Conservation (phyloP, 2,329 filamentous ascomycete genomes). For the Aspergillus quadrilineatus region DNA sequence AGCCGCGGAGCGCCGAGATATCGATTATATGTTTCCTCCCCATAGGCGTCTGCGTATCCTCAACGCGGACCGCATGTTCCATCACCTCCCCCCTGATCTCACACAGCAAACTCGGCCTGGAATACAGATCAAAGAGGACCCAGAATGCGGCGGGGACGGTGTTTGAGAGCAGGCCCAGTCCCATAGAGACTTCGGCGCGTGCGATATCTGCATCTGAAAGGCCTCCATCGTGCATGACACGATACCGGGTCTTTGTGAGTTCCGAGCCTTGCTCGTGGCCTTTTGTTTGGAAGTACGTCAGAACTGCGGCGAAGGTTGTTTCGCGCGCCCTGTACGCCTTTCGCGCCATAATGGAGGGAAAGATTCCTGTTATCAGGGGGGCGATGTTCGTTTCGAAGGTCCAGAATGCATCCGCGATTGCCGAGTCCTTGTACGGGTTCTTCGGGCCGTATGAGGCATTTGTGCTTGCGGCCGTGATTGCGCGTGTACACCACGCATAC, state of each 20-base stretch:
- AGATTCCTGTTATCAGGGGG: constrained; percentile 29
- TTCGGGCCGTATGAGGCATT: background rate
- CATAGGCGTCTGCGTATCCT: background rate
- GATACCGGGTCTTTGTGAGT: constrained; percentile 21
- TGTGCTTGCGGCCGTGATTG: constrained; percentile 26
- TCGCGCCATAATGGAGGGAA: constrained; percentile 39
- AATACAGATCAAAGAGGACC: constrained; percentile 46
- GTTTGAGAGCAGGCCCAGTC: constrained; percentile 43
- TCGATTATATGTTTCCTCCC: constrained; percentile 27
- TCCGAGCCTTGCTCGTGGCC: constrained; percentile 39
- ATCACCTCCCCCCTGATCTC: constrained; percentile 45
- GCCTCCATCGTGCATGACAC: constrained; percentile 16
- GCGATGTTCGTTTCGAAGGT: constrained; percentile 35
- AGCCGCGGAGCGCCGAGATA: constrained; percentile 33
- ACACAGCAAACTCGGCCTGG: constrained; percentile 38
- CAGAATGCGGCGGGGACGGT: constrained; percentile 48
- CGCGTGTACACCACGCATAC: background rate
- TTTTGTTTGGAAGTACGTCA: constrained; percentile 41
- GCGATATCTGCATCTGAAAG: constrained; percentile 25
- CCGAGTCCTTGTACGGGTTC: constrained; percentile 21
- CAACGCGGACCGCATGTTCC: constrained; percentile 24
- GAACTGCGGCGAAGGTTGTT: constrained; percentile 35
- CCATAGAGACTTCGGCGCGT: constrained; percentile 28
- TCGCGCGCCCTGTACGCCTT: constrained; percentile 41
- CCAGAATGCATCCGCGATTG: constrained; percentile 20